Conservation (phyloP, 139 green algal species). For the Pleodorina starrii region DNA sequence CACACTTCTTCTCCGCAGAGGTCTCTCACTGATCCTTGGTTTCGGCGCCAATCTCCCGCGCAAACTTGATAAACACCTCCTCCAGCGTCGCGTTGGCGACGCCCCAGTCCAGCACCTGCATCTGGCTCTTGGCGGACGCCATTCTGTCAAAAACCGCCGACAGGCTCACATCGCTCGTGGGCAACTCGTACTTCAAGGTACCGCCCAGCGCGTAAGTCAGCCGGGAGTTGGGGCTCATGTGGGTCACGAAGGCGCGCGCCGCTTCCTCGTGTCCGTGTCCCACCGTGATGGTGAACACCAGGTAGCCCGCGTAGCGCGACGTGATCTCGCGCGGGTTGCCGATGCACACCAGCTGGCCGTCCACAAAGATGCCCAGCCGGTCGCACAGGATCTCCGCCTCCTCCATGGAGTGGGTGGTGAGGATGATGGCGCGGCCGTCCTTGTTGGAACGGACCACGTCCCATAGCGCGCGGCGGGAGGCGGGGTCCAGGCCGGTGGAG, state of each 20-base stretch:
- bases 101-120: conserved; percentile 88
- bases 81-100: conserved; percentile 94
- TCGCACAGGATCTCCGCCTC: conserved; percentile 89
- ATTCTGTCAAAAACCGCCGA: conserved; percentile 75
- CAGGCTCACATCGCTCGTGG: conserved; percentile 66
- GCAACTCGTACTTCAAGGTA: conserved; percentile 83
- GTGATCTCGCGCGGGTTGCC: conserved; percentile 91
- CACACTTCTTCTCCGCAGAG: too few species aligned
- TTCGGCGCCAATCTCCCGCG: conserved; percentile 54
- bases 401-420: conserved; percentile 95
- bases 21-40: conserved; percentile 32
- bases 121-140: conserved; percentile 57
- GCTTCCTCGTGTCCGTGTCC: conserved; percentile 43
- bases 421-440: conserved; percentile 81
- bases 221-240: conserved; percentile 58
- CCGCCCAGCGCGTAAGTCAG: conserved; percentile 80
- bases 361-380: conserved; percentile 84
- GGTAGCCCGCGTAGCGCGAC: conserved; percentile 65
- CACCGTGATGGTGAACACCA: conserved; percentile 89
- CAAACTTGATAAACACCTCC: conserved; percentile 88
- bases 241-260: background rate
- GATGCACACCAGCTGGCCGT: conserved; percentile 90
- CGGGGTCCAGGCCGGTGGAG: conserved; percentile 89
- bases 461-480: conserved; percentile 87
- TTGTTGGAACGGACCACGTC: conserved; percentile 84